phyloP scores from a whole-genome alignment of 1,139 yeast species.

The Yamadazyma dendronema region DNA sequence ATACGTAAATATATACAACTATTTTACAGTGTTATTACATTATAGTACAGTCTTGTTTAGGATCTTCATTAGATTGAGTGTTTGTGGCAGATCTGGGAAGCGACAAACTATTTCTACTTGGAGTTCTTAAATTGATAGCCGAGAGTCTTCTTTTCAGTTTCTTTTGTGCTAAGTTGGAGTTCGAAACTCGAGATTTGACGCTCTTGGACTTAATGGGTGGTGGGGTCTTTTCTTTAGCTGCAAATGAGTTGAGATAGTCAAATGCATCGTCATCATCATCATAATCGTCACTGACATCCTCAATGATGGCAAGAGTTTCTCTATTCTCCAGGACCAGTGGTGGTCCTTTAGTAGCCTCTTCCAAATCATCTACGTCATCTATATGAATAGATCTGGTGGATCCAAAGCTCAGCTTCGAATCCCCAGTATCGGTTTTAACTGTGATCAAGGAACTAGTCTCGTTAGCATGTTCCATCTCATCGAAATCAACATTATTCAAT shows the following conservation, averaged over 20 bases:
- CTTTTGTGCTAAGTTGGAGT: not conserved
- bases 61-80: not conserved
- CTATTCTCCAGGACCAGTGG: not conserved
- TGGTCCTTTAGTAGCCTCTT: too few relatives aligned
- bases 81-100: not conserved
- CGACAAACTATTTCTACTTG: conserved; percentile 3
- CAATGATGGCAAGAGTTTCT: not conserved
- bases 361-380: conserved; percentile 9
- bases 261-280: conserved; percentile 13
- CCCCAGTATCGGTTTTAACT: not conserved
- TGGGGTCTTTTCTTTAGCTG: conserved; percentile 1
- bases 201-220: not conserved
- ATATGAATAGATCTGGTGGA: conserved; percentile 8
- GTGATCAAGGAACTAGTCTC: too few relatives aligned
- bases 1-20: not conserved
- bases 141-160: conserved; percentile 10
- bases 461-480: conserved; percentile 5
- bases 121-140: conserved; percentile 6
- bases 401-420: not conserved
- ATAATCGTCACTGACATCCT: conserved; percentile 3
- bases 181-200: not conserved
- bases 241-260: conserved; percentile 15
- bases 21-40: conserved; percentile 4
- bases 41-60: conserved; percentile 14
- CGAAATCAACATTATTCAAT: conserved; percentile 8